Evolutionary conservation across 352 stramenopile species (phyloP).

Genomic region (Globisporangium viniferum): DNA sequence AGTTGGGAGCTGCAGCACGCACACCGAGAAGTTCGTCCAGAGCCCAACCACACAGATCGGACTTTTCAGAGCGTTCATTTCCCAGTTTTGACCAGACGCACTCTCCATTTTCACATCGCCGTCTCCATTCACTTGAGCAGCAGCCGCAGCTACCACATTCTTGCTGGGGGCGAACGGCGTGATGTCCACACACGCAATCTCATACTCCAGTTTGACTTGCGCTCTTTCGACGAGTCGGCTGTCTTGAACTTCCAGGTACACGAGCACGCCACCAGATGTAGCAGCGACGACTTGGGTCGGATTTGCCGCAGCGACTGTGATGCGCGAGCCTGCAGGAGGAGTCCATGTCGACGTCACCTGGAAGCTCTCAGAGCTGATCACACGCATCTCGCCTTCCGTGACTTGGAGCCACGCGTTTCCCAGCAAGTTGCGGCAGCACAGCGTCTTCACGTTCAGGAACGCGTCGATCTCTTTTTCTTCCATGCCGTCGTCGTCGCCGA

Average conservation of each 20-base stretch:
- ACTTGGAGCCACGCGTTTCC: conserved; percentile 92
- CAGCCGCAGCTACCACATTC: neutral
- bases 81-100: conserved; percentile 41
- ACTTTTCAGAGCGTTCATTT: conserved; percentile 46
- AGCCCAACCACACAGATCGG: conserved; percentile 83
- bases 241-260: conserved; percentile 86
- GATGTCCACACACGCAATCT: conserved; percentile 94
- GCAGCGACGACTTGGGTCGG: conserved; percentile 92
- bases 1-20: conserved; percentile 77
- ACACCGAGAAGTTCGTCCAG: conserved; percentile 93
- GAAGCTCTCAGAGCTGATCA: conserved; percentile 78
- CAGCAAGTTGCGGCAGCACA: conserved; percentile 93
- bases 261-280: conserved; percentile 84
- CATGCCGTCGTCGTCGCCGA: conserved; percentile 89
- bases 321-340: conserved; percentile 52
- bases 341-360: conserved; percentile 72
- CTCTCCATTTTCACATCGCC: conserved; percentile 63
- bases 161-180: conserved; percentile 42
- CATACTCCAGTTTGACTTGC: conserved; percentile 84
- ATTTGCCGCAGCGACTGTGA: conserved; percentile 86
- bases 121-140: conserved; percentile 14
- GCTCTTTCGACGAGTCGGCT: conserved; percentile 58
- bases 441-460: conserved; percentile 86
- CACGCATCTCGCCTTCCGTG: conserved; percentile 88
- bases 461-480: conserved; percentile 88